Base-by-base conservation (phyloP, 805 yeast genomes). In the Helenozyma baotianmanensis region DNA sequence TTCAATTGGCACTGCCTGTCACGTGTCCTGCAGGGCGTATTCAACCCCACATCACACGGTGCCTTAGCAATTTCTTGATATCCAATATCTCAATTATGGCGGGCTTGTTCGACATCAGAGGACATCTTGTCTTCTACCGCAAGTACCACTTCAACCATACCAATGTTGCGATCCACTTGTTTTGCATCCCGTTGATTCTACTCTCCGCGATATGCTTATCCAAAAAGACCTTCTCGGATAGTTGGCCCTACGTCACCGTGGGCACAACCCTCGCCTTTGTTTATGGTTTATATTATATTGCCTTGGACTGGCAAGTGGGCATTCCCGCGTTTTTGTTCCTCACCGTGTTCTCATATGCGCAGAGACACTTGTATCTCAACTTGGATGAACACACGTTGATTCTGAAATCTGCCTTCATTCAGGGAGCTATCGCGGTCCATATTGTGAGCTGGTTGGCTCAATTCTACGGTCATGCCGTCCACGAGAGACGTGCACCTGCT, bases 401-500 rank as follows among this genome's bases (percentile, higher is more conserved):
- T 21, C 35, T 35, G 21, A 33, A 42, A 32, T 14, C 43, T 25
- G 42, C 60, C 47, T 51, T 55, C 41, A 34, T 51, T 22, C 40
- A 48, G 15, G 42, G 34, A 9, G 65, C 76, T 0, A 35, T 62
- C n/a, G 45, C 35, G 1, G 45, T 74, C 12, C 83, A 82, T 53
- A 53, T 70, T 0, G 23, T 62, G 2, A 63, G 83, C 8, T 90
- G 98, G 97, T 49, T 78, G 11, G 78, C 76, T 6, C 97, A 92
- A 50, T 88, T 90, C 56, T 67, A 81, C 30, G 96, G 97, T 4
- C 97, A 92, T 53, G 90, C 83, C 1, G 67, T 73, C 9, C 84
- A 78, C 51, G 98, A 90, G 53, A 70, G 69, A 39, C 68, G 86
- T 25, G 83, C 88, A 0, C 98, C 98, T 0, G 96, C 97, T 0